These are phyloP conservation scores for Colletotrichum liriopes DNA, from an alignment of 2,329 filamentous ascomycete genomes.

Conservation along the genomic window DNA sequence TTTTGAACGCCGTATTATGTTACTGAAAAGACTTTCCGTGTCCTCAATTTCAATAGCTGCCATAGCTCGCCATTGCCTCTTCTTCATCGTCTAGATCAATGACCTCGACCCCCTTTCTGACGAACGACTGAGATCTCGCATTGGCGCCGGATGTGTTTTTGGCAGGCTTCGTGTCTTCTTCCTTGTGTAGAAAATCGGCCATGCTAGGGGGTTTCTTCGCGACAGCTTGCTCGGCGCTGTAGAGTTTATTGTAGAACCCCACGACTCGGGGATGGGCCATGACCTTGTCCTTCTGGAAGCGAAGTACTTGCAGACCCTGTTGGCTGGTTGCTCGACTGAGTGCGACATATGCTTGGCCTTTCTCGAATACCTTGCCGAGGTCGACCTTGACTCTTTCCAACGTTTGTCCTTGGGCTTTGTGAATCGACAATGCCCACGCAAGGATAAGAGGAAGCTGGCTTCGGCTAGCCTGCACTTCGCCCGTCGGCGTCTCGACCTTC, in stretches of 20 bases:
- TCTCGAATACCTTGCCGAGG: constrained; percentile 92
- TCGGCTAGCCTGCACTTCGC: constrained; percentile 91
- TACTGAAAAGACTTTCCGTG: background rate
- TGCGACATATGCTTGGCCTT: constrained; percentile 97
- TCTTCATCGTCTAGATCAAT: constrained; percentile 65
- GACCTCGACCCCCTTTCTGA: constrained; percentile 45
- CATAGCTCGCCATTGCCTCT: constrained; percentile 63
- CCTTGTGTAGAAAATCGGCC: constrained; percentile 56
- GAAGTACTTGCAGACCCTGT: constrained; percentile 86
- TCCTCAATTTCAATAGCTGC: constrained; percentile 50
- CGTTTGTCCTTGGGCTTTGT: constrained; percentile 98
- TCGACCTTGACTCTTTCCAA: constrained; percentile 95
- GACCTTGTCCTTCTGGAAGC: constrained; percentile 92
- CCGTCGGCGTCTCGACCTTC: constrained; percentile 97
- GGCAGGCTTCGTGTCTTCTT: constrained; percentile 40
- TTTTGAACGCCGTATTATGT: constrained; percentile 33
- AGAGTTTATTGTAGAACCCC: constrained; percentile 87
- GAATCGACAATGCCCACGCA: constrained; percentile 96
- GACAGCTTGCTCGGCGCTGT: constrained; percentile 75
- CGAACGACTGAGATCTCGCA: constrained; percentile 32
- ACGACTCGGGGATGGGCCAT: constrained; percentile 93
- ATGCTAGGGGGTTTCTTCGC: constrained; percentile 54
- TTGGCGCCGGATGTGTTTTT: constrained; percentile 48
- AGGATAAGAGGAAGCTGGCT: constrained; percentile 89
- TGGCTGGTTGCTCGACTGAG: constrained; percentile 93